phyloP scores from a whole-genome alignment of 83 land plant species.

The Thuja plicata region DNA sequence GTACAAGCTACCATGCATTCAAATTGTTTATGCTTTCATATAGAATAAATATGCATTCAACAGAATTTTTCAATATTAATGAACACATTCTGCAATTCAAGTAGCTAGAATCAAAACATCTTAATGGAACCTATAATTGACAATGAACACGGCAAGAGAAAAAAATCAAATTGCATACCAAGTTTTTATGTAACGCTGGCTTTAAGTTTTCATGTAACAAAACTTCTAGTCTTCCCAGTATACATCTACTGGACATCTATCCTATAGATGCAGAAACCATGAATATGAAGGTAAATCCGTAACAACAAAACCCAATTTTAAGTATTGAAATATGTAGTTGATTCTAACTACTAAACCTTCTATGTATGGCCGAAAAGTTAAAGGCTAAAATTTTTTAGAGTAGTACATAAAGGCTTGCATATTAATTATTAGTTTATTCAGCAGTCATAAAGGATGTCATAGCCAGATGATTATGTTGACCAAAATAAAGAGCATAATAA shows the following conservation, averaged over 20 bases:
- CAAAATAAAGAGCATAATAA: neutral
- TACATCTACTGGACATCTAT: neutral
- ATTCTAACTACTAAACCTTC: neutral
- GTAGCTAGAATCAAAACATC: neutral
- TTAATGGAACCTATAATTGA: neutral
- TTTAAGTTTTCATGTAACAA: neutral
- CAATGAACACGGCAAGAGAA: neutral
- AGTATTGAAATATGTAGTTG: neutral
- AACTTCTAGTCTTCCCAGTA: neutral
- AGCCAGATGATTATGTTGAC: neutral
- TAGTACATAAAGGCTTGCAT: neutral
- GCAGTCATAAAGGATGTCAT: neutral
- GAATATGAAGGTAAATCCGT: neutral
- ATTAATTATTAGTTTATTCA: neutral
- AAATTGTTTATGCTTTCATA: neutral
- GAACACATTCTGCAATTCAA: neutral
- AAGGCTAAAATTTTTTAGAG: neutral
- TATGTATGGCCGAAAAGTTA: neutral
- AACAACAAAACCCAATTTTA: neutral
- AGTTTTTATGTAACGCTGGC: neutral
- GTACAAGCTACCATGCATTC: neutral
- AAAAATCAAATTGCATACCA: neutral
- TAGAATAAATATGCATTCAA: neutral
- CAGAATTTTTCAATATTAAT: neutral
- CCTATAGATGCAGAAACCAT: neutral